phyloP scores from a whole-genome alignment of 2,329 filamentous ascomycete genomes.

The Cladorrhinum sp. region DNA sequence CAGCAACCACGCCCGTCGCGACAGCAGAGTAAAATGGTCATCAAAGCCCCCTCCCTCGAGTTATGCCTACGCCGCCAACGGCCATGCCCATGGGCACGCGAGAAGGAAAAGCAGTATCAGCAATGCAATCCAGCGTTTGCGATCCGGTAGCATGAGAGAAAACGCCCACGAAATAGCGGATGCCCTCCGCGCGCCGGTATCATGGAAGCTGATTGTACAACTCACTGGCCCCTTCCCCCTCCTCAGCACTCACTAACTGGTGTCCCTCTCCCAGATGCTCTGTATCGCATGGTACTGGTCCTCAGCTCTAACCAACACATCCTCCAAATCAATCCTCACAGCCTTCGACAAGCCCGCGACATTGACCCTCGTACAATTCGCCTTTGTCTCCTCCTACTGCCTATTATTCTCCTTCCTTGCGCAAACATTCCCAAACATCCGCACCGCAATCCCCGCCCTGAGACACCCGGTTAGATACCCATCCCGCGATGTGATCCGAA shows the following conservation, averaged over 20 bases:
- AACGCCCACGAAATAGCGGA: constrained; percentile 93
- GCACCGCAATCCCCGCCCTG: constrained; percentile 70
- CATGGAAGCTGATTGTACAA: constrained; percentile 79
- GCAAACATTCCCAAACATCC: constrained; percentile 66
- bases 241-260: constrained; percentile 22
- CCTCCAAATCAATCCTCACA: constrained; percentile 93
- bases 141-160: constrained; percentile 80
- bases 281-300: constrained; percentile 93
- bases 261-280: constrained; percentile 56
- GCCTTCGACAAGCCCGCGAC: constrained; percentile 88
- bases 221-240: not conserved
- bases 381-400: constrained; percentile 86
- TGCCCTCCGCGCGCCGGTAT: constrained; percentile 85
- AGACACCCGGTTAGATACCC: constrained; percentile 81
- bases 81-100: not conserved
- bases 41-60: constrained; percentile 13
- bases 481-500: constrained; percentile 74
- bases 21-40: constrained; percentile 39
- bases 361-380: constrained; percentile 89
- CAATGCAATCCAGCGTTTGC: constrained; percentile 82
- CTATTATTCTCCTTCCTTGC: constrained; percentile 75
- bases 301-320: constrained; percentile 94
- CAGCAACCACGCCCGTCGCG: constrained; percentile 50
- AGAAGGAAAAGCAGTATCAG: constrained; percentile 78
- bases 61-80: constrained; percentile 50